Conservation (phyloP, 495 filamentous ascomycete genomes). For the Entonaema liquescens region DNA sequence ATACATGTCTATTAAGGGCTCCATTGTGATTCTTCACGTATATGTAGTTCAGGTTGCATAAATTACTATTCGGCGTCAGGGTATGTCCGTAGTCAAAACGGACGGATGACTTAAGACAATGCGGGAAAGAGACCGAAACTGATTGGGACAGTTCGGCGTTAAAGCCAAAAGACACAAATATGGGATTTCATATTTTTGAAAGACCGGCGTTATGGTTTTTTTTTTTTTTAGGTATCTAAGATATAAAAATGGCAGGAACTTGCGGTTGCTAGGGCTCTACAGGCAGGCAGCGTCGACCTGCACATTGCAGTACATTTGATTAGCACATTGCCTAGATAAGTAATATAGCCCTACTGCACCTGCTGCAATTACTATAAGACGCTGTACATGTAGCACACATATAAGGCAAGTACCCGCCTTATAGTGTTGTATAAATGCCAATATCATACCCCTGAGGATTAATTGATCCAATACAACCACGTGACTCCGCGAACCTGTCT, state of each 20-base stretch:
- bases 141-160: neutral
- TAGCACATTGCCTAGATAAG: too few relatives aligned
- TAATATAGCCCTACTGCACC: too few relatives aligned
- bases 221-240: too few relatives aligned
- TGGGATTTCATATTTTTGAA: neutral
- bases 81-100: too few relatives aligned
- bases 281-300: neutral
- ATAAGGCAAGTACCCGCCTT: too few relatives aligned
- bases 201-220: neutral
- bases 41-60: neutral
- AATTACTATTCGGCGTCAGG: too few relatives aligned
- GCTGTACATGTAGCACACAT: too few relatives aligned
- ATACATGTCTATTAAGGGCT: conserved; percentile 24
- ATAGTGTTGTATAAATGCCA: too few relatives aligned
- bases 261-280: neutral
- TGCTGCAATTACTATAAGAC: too few relatives aligned
- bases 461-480: neutral
- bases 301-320: too few relatives aligned
- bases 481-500: neutral
- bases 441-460: neutral
- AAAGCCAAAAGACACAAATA: neutral
- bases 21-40: neutral
- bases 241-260: neutral
- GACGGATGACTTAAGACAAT: too few relatives aligned
- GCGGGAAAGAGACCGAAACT: neutral